These are phyloP conservation scores for Friedmanniomyces simplex DNA, from an alignment of 495 filamentous ascomycete genomes.

Conservation along the genomic window DNA sequence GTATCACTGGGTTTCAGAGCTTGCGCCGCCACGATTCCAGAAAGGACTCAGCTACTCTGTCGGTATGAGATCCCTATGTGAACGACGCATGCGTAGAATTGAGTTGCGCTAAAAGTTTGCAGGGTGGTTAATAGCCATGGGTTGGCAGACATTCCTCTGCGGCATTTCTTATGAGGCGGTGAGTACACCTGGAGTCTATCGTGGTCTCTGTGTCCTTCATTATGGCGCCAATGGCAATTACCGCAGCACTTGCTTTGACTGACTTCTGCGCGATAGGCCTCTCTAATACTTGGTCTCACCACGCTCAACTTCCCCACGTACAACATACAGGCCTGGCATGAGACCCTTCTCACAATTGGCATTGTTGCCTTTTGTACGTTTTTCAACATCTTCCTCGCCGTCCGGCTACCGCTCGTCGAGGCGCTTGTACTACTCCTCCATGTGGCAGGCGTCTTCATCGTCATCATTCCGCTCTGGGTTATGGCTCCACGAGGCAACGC, in stretches of 20 bases:
- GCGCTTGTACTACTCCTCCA: conserved; percentile 37
- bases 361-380: conserved; percentile 10
- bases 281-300: conserved; percentile 7
- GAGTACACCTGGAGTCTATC: background rate
- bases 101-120: background rate
- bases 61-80: conserved; percentile 1
- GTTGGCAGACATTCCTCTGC: conserved; percentile 21
- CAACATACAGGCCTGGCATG: conserved; percentile 6
- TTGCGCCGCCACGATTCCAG: conserved; percentile 16
- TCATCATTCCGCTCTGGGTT: conserved; percentile 36
- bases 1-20: conserved; percentile 19
- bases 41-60: conserved; percentile 15
- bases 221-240: too few species aligned
- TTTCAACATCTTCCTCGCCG: conserved; percentile 34
- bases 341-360: conserved; percentile 9
- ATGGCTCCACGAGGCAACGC: conserved; percentile 34
- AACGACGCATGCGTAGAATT: too few species aligned
- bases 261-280: too few species aligned
- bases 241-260: too few species aligned
- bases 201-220: too few species aligned
- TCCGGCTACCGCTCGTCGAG: conserved; percentile 37
- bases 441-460: conserved; percentile 29
- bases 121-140: conserved; percentile 15
- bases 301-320: conserved; percentile 2
- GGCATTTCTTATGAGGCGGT: background rate